Evolutionary conservation across 441 rosid species (phyloP).

Genomic region (Euphorbia celastroides): DNA sequence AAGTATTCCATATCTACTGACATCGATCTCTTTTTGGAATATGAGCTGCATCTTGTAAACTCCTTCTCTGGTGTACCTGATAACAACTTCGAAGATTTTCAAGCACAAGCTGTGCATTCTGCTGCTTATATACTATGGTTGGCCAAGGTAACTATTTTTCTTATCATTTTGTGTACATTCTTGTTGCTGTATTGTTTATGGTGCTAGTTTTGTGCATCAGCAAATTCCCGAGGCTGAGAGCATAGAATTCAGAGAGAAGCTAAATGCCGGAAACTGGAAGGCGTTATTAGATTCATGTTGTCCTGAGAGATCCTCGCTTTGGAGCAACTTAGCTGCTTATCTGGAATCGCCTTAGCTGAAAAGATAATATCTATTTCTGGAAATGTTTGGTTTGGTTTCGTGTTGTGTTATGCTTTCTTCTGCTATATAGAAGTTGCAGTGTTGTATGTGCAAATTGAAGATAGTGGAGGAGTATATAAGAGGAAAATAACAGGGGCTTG

Average conservation of each 20-base stretch:
- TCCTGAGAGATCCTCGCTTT: constrained; percentile 49
- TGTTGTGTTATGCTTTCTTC: background rate
- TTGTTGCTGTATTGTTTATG: background rate
- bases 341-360: constrained; percentile 1
- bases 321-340: constrained; percentile 25
- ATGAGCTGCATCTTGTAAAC: constrained; percentile 46
- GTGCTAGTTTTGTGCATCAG: constrained; percentile 33
- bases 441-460: no score
- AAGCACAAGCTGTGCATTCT: constrained; percentile 61
- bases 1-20: constrained; percentile 21
- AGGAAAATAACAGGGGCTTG: no score
- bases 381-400: background rate
- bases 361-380: background rate
- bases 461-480: no score
- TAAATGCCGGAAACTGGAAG: constrained; percentile 32
- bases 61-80: constrained; percentile 47
- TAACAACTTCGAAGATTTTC: constrained; percentile 56
- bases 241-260: constrained; percentile 41
- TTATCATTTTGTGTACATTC: background rate
- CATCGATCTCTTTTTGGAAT: constrained; percentile 35
- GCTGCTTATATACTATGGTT: constrained; percentile 65
- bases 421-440: no score
- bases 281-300: constrained; percentile 31
- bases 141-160: constrained; percentile 42
- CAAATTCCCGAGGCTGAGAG: constrained; percentile 38